Percentiles rank a stretch among this genome's conserved stretches.
Evolutionary conservation across 345 rosid species (phyloP).

Genomic region (Anastatica hierochuntica): DNA sequence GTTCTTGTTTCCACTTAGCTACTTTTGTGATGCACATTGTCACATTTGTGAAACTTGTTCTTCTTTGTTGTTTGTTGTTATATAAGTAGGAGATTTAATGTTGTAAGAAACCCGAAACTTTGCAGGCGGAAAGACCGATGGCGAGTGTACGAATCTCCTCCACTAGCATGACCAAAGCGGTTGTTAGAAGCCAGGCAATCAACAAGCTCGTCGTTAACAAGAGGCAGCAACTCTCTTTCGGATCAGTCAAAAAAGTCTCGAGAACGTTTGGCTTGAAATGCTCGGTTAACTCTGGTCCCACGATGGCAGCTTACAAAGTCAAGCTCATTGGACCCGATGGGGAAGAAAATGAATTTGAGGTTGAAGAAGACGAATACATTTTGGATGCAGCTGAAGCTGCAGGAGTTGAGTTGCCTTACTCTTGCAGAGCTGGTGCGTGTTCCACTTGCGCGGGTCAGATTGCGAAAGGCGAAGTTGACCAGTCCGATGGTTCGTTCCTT

Average conservation of each 20-base stretch:
- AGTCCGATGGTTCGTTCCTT: slow-evolving; percentile 75
- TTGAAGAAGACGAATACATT: slow-evolving; percentile 48
- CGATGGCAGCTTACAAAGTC: slow-evolving; percentile 63
- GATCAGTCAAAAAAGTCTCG: slow-evolving; percentile 39
- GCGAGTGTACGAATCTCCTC: slow-evolving; percentile 35
- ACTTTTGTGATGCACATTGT: slow-evolving; percentile 15
- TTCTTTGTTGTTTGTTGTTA: background rate
- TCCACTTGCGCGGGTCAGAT: slow-evolving; percentile 73
- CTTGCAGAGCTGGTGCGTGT: slow-evolving; percentile 89
- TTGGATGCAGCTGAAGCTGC: slow-evolving; percentile 76
- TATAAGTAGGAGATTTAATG: background rate
- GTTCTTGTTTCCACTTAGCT: slow-evolving; percentile 22
- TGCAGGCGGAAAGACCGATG: slow-evolving; percentile 25
- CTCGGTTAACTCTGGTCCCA: slow-evolving; percentile 32
- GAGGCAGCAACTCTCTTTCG: slow-evolving; percentile 20
- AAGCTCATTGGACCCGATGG: slow-evolving; percentile 70
- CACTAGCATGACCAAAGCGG: slow-evolving; percentile 36
- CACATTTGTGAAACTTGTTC: background rate
- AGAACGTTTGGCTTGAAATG: slow-evolving; percentile 53
- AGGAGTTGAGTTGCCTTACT: slow-evolving; percentile 74
- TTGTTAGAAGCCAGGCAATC: slow-evolving; percentile 28
- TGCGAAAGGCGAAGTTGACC: slow-evolving; percentile 55
- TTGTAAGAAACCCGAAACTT: background rate
- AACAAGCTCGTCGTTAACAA: slow-evolving; percentile 20
- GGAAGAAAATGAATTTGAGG: slow-evolving; percentile 51